phyloP scores from a whole-genome alignment of 2,329 filamentous ascomycete genomes.

The Seiridium cupressi region DNA sequence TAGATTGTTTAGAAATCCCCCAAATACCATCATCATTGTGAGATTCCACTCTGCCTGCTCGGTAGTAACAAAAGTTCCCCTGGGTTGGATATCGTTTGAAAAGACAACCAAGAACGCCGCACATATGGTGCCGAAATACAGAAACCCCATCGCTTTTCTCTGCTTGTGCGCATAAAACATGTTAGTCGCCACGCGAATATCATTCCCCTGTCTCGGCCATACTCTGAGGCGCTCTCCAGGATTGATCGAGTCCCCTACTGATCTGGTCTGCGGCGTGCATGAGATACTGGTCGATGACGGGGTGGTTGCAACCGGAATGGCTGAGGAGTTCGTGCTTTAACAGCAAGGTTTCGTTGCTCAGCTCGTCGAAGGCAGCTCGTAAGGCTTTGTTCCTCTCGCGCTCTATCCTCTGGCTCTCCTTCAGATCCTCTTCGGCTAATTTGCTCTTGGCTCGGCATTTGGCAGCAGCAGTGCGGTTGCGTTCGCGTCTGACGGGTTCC shows the following conservation, averaged over 20 bases:
- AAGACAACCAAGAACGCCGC: too few species aligned
- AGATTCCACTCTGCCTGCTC: too few species aligned
- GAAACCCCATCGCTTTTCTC: not conserved
- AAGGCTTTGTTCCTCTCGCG: not conserved
- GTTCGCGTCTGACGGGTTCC: not conserved
- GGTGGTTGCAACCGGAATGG: not conserved
- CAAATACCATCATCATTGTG: too few species aligned
- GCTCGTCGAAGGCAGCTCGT: not conserved
- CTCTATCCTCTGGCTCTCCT: not conserved
- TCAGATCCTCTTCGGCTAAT: slow-evolving; percentile 3
- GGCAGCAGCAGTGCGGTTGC: slow-evolving; percentile 2
- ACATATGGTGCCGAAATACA: not conserved
- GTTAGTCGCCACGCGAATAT: not conserved
- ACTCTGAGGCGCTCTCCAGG: too few species aligned
- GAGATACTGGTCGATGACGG: not conserved
- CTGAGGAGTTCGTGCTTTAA: not conserved
- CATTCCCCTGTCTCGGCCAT: not conserved
- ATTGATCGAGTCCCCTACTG: not conserved
- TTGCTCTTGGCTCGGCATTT: slow-evolving; percentile 6
- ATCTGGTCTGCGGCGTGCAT: not conserved
- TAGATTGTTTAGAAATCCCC: too few species aligned
- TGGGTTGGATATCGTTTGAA: too few species aligned
- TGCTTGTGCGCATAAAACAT: not conserved
- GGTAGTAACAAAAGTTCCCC: too few species aligned
- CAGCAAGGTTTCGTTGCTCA: not conserved